These are phyloP conservation scores for Colletotrichum destructivum DNA, from an alignment of 2,329 filamentous ascomycete species.

Conservation along the genomic window DNA sequence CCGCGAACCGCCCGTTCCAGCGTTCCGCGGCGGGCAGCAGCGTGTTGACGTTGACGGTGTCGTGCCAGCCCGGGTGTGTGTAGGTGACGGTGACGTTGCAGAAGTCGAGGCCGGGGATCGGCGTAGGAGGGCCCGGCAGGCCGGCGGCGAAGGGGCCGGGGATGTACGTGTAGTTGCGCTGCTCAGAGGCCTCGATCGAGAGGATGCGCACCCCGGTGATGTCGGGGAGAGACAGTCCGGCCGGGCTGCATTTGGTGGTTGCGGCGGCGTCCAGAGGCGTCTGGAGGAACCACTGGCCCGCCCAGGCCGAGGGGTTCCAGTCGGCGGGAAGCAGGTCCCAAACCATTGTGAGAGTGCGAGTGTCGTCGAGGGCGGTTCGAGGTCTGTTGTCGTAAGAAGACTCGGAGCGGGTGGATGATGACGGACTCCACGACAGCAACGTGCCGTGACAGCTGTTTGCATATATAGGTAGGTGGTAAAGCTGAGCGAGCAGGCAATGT, in stretches of 20 bases:
- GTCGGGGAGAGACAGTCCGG: not conserved
- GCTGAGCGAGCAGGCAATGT: too few relatives aligned
- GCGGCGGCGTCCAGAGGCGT: not conserved
- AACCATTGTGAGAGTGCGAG: not conserved
- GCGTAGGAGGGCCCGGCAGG: not conserved
- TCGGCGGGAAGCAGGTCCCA: not conserved
- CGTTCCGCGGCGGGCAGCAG: slow-evolving; percentile 44
- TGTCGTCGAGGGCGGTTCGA: too few relatives aligned
- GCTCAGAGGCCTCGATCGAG: slow-evolving; percentile 1
- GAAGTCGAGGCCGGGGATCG: slow-evolving; percentile 26
- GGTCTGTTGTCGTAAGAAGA: too few relatives aligned
- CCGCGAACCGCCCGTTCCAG: slow-evolving; percentile 52
- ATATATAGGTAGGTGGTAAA: too few relatives aligned
- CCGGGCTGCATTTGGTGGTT: not conserved
- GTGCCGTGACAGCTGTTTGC: too few relatives aligned
- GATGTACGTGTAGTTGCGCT: not conserved
- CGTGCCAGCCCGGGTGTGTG: slow-evolving; percentile 46
- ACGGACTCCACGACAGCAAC: too few relatives aligned
- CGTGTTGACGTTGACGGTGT: slow-evolving; percentile 45
- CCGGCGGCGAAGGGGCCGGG: not conserved
- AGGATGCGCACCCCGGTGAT: slow-evolving; percentile 1
- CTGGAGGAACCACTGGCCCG: not conserved
- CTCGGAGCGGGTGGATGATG: too few relatives aligned
- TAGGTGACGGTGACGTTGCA: slow-evolving; percentile 51
- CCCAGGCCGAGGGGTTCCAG: slow-evolving; percentile 7